These are phyloP conservation scores for Dioszegia crocea DNA, from an alignment of 768 basidiomycete genomes.

Conservation along the genomic window DNA sequence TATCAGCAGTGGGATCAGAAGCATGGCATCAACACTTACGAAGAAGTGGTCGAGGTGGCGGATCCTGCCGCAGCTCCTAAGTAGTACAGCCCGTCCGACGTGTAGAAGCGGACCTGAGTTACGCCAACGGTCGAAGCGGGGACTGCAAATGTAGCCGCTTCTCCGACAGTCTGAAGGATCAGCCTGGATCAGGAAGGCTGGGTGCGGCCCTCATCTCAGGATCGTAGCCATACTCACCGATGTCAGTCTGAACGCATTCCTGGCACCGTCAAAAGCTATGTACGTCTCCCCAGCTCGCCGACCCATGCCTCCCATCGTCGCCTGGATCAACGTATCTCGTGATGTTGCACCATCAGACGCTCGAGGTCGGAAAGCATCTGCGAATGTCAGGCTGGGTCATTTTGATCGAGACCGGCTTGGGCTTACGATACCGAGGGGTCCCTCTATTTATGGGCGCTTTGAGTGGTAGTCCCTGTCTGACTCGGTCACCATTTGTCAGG, in stretches of 20 bases:
- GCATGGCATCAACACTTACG: not conserved
- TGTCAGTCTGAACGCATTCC: slow-evolving; percentile 1
- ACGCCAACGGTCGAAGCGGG: not conserved
- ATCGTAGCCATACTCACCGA: too few relatives aligned
- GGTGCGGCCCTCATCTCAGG: too few relatives aligned
- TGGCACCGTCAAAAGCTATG: not conserved
- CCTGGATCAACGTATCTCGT: slow-evolving; percentile 1
- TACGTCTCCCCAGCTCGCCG: slow-evolving; percentile 4
- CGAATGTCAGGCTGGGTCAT: not conserved
- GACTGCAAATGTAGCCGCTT: not conserved
- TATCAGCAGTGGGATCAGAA: not conserved
- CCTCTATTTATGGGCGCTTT: not conserved
- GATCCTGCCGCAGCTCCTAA: not conserved
- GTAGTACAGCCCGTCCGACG: slow-evolving; percentile 5
- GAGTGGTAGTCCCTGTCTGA: not conserved
- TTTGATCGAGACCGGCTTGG: not conserved
- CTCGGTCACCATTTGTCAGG: not conserved
- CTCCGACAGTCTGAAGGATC: not conserved
- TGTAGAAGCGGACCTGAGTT: slow-evolving; percentile 6
- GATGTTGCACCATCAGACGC: not conserved
- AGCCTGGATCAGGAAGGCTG: too few relatives aligned
- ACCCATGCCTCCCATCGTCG: slow-evolving; percentile 1
- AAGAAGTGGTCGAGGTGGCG: not conserved
- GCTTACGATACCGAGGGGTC: slow-evolving; percentile 1
- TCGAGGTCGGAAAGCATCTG: slow-evolving; percentile 1